Percentiles rank a stretch among this genome's conserved stretches.
Conservation (phyloP, 2,329 filamentous ascomycete genomes). For the Thelonectria rubi region DNA sequence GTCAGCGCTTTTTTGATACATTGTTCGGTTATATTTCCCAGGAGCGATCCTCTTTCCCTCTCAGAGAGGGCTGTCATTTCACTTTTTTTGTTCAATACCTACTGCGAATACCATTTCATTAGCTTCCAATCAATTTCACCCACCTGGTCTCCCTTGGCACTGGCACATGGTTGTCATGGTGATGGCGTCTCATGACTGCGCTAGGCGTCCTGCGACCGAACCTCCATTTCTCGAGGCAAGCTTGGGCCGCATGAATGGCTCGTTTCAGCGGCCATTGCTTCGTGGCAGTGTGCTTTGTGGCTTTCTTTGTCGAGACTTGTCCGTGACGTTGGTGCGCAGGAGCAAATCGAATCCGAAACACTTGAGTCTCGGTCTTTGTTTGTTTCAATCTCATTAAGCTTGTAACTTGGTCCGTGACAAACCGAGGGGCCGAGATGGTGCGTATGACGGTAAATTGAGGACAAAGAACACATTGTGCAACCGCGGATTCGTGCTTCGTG, state of each 20-base stretch:
- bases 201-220: neutral
- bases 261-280: slow-evolving; percentile 6
- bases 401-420: neutral
- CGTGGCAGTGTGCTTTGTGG: neutral
- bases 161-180: slow-evolving; percentile 17
- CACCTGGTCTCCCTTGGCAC: slow-evolving; percentile 12
- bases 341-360: neutral
- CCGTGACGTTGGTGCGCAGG: neutral
- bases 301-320: neutral
- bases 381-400: neutral
- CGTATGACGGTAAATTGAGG: neutral
- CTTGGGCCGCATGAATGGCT: slow-evolving; percentile 9
- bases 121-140: slow-evolving; percentile 5
- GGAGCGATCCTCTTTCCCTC: slow-evolving; percentile 28
- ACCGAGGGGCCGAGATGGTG: neutral
- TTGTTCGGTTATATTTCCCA: slow-evolving; percentile 16
- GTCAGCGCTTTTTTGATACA: slow-evolving; percentile 10
- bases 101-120: slow-evolving; percentile 4
- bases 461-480: neutral
- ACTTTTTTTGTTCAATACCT: no score
- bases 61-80: slow-evolving; percentile 5
- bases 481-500: neutral
- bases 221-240: neutral
- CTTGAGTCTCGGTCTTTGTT: neutral
- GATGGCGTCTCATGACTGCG: slow-evolving; percentile 7